Evolutionary conservation across 2,329 filamentous ascomycete species (phyloP), one percentile per base, ranked within the genome.

Genomic region (Phoma herbarum): DNA sequence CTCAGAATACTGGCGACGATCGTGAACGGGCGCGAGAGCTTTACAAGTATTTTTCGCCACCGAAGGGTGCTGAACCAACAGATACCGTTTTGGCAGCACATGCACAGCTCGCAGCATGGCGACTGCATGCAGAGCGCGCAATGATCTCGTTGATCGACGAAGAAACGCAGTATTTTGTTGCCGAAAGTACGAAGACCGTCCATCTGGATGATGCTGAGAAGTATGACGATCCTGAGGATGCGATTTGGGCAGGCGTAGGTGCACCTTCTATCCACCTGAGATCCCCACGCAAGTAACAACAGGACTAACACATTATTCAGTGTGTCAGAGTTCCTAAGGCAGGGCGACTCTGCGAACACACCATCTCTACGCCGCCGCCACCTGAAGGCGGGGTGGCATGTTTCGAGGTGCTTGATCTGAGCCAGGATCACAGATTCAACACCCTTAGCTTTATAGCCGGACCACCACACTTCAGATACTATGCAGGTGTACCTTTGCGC

Each of bases 121-220:
- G 77, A 10, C 65, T 80, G 7, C 62, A 75, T 29, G 69, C 71
- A 3, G 68, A 73, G 23, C 70, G 78, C 11, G 71, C 69, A 25
- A 72, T 79, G 63, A 68, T 80, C 52, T 81, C 78, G 59, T 73
- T 84, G 11, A 80, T 85, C 52, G 82, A 83, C 61, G 75, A 78
- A 22, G 75, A 81, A 9, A 76, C 72, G 22, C 81, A 84, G 61
- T 84, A 81, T 57, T 79, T 84, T 26, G 68, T 85, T 16, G 81
- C 81, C n/a, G 83, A 85, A 65, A 79, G 81, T 16, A 82, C 81
- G 3, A 76, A 75, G 57, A 78, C 77, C 0, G 64, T 78, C 7
- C 73, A 73, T 49, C 68, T 82, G 10, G 74, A 75, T 26, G 66
- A 81, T 28, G 67, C 67, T 25, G 57, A 63, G 4, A 59, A 70